Evolutionary conservation across 2,329 filamentous ascomycete genomes (phyloP).

Genomic region (Nothophoma quercina): DNA sequence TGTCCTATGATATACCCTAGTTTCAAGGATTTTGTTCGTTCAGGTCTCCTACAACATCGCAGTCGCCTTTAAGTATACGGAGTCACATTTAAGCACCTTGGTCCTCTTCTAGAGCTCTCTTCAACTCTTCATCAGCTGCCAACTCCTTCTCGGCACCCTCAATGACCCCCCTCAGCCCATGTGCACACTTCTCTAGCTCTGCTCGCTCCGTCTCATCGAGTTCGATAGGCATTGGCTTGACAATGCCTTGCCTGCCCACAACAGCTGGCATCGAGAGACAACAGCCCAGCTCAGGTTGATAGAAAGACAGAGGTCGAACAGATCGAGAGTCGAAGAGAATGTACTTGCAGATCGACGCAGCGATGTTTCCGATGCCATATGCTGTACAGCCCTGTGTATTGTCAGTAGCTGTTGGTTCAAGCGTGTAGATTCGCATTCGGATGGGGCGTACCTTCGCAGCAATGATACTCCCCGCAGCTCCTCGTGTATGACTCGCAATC

Average conservation of each 20-base stretch:
- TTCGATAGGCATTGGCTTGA: slow-evolving; percentile 48
- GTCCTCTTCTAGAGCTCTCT: slow-evolving; percentile 35
- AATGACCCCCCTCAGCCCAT: slow-evolving; percentile 46
- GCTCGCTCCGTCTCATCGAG: slow-evolving; percentile 46
- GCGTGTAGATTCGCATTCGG: fast-evolving
- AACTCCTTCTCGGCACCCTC: slow-evolving; percentile 49
- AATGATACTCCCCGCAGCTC: slow-evolving; percentile 59
- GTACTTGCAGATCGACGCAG: slow-evolving; percentile 59
- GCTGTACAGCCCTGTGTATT: slow-evolving; percentile 53
- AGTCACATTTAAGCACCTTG: slow-evolving; percentile 23
- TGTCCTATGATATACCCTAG: slow-evolving; percentile 5
- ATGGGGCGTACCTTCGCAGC: slow-evolving; percentile 49
- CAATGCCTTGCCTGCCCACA: slow-evolving; percentile 57
- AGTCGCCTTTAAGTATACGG: no score
- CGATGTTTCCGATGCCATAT: slow-evolving; percentile 60
- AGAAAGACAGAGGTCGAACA: slow-evolving; percentile 59
- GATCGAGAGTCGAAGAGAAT: slow-evolving; percentile 59
- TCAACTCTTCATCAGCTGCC: slow-evolving; percentile 34
- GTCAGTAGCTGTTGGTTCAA: not conserved
- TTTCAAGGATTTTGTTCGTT: no score
- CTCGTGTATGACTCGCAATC: slow-evolving; percentile 55
- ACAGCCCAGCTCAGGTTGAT: slow-evolving; percentile 56
- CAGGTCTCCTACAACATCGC: no score
- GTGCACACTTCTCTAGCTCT: slow-evolving; percentile 46
- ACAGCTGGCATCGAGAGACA: slow-evolving; percentile 61